Evolutionary conservation across 495 filamentous ascomycete genomes (phyloP), one percentile per base, ranked within the genome.

Genomic region (Thozetella sp.): DNA sequence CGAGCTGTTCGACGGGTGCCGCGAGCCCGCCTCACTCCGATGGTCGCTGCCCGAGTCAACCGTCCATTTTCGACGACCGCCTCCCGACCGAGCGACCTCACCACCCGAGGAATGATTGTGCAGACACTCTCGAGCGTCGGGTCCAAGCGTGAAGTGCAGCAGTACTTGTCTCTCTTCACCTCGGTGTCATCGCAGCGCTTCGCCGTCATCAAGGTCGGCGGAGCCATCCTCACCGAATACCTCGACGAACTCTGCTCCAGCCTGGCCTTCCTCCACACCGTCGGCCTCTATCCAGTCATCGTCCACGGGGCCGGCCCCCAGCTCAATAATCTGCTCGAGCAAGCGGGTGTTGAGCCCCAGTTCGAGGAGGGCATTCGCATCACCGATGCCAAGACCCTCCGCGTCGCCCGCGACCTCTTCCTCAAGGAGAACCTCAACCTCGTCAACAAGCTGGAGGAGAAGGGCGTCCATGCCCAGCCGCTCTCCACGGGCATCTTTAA

Each of bases 171-270:
- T 53, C 93, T 97, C 71, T 99, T 99, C 82, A 95, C 89, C 57
- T 97, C 93, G 30, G 95, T 97, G 51, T 96, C 94, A 22, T 96
- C 92, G 3, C 94, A 97, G 81, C 93, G 97, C 69, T 99, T 99
- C 74, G 95, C 95, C 65, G 95, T 99, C 54, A 97, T 99, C 75
- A 99, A 99, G 81, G 96, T 99, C 54, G 95, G 95, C 22, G 95
- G 95, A 54, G 95, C 96, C 54, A 98, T 98, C 67, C 88, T 99
- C 65, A 97, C 94, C 59, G 94, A 98, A 73, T 92, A 97, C 77
- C 82, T 96, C 54, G 89, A 96, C 71, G 90, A 90, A 48, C 83
- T 99, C 54, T 95, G 92, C 63, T 90, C 89, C 34, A 91, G 91
- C 10, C 82, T 99, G 57, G 90, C 91, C 19, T 96, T 97, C 79